These are phyloP conservation scores for Trypanosoma melophagium DNA, from an alignment of 208 protist genomes.

Conservation along the genomic window DNA sequence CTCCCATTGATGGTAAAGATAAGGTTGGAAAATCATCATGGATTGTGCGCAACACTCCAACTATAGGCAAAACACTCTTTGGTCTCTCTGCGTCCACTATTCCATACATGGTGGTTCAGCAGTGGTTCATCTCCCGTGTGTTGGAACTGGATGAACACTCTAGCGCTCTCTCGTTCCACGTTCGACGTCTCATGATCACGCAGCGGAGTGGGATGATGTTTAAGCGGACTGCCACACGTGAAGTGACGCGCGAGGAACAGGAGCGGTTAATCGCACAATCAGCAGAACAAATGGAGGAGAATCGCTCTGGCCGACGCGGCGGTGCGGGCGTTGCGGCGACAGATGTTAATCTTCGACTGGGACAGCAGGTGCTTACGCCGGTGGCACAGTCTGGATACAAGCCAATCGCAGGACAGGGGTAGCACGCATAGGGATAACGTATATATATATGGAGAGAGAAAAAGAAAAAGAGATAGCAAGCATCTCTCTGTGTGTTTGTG, in stretches of 20 bases:
- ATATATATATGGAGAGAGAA: background rate
- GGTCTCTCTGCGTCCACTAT: conserved; percentile 56
- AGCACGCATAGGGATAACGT: background rate
- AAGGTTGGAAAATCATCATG: conserved; percentile 14
- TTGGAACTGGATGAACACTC: conserved; percentile 68
- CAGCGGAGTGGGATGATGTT: conserved; percentile 87
- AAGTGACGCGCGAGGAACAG: conserved; percentile 85
- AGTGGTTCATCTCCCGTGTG: conserved; percentile 75
- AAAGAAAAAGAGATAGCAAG: background rate
- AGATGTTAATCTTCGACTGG: conserved; percentile 76
- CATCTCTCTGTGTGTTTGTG: too few species aligned
- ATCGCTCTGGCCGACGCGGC: conserved; percentile 63
- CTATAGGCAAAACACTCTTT: conserved; percentile 56
- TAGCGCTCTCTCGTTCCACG: conserved; percentile 73
- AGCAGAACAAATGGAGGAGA: conserved; percentile 59
- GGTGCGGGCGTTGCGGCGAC: conserved; percentile 48
- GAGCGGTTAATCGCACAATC: conserved; percentile 65
- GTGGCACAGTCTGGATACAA: conserved; percentile 82
- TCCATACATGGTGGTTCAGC: conserved; percentile 74
- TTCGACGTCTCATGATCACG: conserved; percentile 71
- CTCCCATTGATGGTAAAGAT: conserved; percentile 26
- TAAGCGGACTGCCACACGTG: conserved; percentile 76
- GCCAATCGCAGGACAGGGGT: conserved; percentile 48
- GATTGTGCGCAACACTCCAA: conserved; percentile 40
- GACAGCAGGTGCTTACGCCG: conserved; percentile 70